A percentile compares a stretch with the other conserved stretches of the same genome.
Evolutionary conservation across 768 basidiomycete genomes (phyloP).

Genomic region (Roridomyces roridus): DNA sequence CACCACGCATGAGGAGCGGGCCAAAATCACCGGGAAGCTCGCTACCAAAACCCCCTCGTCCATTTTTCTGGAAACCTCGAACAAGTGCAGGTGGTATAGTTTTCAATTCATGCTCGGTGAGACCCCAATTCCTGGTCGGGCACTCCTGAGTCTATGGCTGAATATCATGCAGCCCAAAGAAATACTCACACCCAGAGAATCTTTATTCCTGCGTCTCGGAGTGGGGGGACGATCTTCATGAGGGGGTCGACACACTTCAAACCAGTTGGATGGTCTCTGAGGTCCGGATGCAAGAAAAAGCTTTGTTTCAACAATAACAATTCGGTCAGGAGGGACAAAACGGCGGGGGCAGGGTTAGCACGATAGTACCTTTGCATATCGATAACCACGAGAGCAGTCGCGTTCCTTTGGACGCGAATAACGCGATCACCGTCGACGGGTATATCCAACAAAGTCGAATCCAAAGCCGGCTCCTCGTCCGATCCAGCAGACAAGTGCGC

Average conservation of each 20-base stretch:
- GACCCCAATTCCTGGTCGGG: slow-evolving; percentile 66
- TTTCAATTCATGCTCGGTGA: slow-evolving; percentile 66
- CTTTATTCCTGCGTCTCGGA: slow-evolving; percentile 57
- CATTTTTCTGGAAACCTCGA: slow-evolving; percentile 59
- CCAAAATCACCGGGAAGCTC: slow-evolving; percentile 61
- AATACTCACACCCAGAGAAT: slow-evolving; percentile 67
- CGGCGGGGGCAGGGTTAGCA: slow-evolving; percentile 19
- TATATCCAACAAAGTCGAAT: slow-evolving; percentile 55
- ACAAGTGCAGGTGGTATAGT: slow-evolving; percentile 66
- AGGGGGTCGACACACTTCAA: slow-evolving; percentile 64
- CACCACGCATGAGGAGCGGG: slow-evolving; percentile 62
- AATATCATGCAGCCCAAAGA: not conserved
- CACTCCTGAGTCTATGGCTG: slow-evolving; percentile 1
- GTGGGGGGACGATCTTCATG: slow-evolving; percentile 50
- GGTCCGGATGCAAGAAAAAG: slow-evolving; percentile 69
- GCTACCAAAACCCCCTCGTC: slow-evolving; percentile 58
- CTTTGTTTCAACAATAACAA: slow-evolving; percentile 42
- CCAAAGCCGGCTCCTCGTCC: slow-evolving; percentile 32
- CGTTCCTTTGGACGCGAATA: slow-evolving; percentile 54
- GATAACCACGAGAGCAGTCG: slow-evolving; percentile 64
- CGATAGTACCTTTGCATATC: slow-evolving; percentile 79
- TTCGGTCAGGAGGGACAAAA: not conserved
- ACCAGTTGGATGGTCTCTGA: slow-evolving; percentile 60
- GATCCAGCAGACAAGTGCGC: slow-evolving; percentile 39
- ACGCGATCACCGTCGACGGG: slow-evolving; percentile 56